Evolutionary conservation across 768 basidiomycete genomes (phyloP).

Genomic region (Boletus sensibilis): DNA sequence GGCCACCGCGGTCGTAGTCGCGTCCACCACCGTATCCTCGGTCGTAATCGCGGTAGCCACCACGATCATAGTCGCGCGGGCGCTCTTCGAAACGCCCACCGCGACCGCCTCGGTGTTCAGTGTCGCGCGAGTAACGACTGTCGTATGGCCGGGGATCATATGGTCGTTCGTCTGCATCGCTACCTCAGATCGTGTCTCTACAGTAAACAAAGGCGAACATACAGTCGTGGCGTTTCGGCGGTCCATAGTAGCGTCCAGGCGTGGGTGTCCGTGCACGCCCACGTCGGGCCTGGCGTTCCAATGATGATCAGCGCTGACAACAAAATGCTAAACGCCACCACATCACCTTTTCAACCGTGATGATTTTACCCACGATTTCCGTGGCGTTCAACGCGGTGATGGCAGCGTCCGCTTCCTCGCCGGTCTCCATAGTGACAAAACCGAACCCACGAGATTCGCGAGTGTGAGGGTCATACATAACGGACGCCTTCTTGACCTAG

Average conservation of each 20-base stretch:
- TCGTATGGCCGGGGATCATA: slow-evolving; percentile 94
- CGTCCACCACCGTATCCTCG: slow-evolving; percentile 35
- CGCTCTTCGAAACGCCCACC: slow-evolving; percentile 44
- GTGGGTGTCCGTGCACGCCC: slow-evolving; percentile 91
- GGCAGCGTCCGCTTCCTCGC: slow-evolving; percentile 89
- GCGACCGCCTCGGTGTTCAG: slow-evolving; percentile 51
- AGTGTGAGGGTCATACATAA: slow-evolving; percentile 71
- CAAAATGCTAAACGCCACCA: background rate
- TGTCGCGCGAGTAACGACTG: slow-evolving; percentile 74
- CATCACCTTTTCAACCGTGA: slow-evolving; percentile 84
- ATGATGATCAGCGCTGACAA: slow-evolving; percentile 2
- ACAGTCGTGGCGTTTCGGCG: slow-evolving; percentile 79
- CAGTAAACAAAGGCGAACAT: slow-evolving; percentile 22
- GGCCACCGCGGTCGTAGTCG: slow-evolving; percentile 39
- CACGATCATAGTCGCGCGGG: slow-evolving; percentile 35
- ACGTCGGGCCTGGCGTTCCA: slow-evolving; percentile 66
- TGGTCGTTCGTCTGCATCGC: slow-evolving; percentile 65
- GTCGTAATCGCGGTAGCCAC: slow-evolving; percentile 43
- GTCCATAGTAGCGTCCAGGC: slow-evolving; percentile 92
- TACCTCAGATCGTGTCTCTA: background rate
- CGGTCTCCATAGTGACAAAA: slow-evolving; percentile 84
- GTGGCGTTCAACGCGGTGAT: slow-evolving; percentile 81
- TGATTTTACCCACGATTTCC: slow-evolving; percentile 82
- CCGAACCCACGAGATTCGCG: slow-evolving; percentile 79
- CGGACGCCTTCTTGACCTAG: slow-evolving; percentile 61